A percentile compares a stretch with the other conserved stretches of the same genome.
Conservation (phyloP, 202 grass and related monocot species). For the Musa balbisiana region DNA sequence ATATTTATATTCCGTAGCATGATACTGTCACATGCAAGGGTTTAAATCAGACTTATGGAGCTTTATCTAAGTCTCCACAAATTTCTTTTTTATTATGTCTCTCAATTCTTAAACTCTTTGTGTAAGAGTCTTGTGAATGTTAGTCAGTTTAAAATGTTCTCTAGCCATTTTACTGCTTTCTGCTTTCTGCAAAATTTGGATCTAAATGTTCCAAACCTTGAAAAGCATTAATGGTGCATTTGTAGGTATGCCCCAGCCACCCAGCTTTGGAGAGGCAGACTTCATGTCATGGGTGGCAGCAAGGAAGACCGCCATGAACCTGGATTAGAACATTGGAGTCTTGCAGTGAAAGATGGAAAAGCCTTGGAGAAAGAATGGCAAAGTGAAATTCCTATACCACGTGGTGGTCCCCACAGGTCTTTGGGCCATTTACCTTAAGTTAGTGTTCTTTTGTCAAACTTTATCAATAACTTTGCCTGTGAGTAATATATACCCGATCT, state of each 20-base stretch:
- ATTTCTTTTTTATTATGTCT: neutral
- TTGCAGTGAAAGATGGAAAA: slow-evolving; percentile 84
- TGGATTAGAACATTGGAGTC: slow-evolving; percentile 92
- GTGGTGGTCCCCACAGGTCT: slow-evolving; percentile 91
- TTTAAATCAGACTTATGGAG: neutral
- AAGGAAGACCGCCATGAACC: slow-evolving; percentile 94
- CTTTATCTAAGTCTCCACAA: neutral
- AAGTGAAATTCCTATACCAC: slow-evolving; percentile 76
- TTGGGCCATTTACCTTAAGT: slow-evolving; percentile 17
- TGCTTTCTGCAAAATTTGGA: neutral
- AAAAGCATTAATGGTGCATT: slow-evolving; percentile 2
- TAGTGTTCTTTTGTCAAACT: slow-evolving; percentile 1
- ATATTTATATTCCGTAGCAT: neutral
- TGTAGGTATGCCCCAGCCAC: slow-evolving; percentile 93
- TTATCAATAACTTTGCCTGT: neutral
- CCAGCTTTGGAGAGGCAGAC: slow-evolving; percentile 89
- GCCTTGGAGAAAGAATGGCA: slow-evolving; percentile 77
- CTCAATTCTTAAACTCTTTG: neutral
- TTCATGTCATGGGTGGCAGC: slow-evolving; percentile 99
- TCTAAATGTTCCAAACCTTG: neutral
- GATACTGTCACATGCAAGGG: neutral
- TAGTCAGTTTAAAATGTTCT: neutral
- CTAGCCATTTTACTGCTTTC: slow-evolving; percentile 1
- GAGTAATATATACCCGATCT: neutral
- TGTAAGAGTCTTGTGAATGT: neutral